Conservation (phyloP, 2,329 filamentous ascomycete species). For the Lecanicillium sp. region DNA sequence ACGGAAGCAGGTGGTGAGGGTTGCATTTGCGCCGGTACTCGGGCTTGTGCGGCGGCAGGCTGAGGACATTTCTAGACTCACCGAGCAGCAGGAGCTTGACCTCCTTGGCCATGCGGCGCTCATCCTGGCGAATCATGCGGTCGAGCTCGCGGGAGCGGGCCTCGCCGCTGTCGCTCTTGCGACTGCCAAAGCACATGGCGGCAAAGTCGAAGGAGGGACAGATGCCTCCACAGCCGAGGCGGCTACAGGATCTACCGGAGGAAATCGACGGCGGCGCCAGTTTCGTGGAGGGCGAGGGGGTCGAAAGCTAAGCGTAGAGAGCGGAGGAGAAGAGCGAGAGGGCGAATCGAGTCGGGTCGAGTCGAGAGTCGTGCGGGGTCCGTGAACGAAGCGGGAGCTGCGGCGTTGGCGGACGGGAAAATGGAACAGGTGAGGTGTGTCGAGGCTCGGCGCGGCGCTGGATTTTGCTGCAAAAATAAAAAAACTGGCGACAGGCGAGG, state of each 20-base stretch:
- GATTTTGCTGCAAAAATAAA: too few relatives aligned
- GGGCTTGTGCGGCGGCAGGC: too few relatives aligned
- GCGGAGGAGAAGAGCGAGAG: not conserved
- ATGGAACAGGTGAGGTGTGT: too few relatives aligned
- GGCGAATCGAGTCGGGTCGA: not conserved
- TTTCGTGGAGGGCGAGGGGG: not conserved
- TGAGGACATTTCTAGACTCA: conserved; percentile 52
- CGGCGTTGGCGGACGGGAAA: too few relatives aligned
- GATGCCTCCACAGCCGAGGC: conserved; percentile 1
- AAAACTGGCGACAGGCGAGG: too few relatives aligned
- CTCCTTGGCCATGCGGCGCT: conserved; percentile 78
- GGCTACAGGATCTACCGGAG: conserved; percentile 1
- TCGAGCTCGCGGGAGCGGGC: conserved; percentile 73
- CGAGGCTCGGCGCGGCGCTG: too few relatives aligned
- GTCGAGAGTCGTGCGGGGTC: not conserved
- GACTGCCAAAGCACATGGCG: conserved; percentile 59
- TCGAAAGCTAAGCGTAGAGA: not conserved
- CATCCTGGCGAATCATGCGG: conserved; percentile 75
- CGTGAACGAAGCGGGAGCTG: not conserved
- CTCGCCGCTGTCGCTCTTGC: conserved; percentile 44
- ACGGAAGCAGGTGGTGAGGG: too few relatives aligned
- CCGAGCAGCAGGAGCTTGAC: conserved; percentile 92
- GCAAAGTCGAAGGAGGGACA: not conserved
- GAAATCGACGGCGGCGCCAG: conserved; percentile 4
- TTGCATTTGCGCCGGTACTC: too few relatives aligned